Evolutionary conservation across 2,329 filamentous ascomycete species (phyloP), one percentile per base, ranked within the genome.

Genomic region (Pseudopithomyces maydicus): DNA sequence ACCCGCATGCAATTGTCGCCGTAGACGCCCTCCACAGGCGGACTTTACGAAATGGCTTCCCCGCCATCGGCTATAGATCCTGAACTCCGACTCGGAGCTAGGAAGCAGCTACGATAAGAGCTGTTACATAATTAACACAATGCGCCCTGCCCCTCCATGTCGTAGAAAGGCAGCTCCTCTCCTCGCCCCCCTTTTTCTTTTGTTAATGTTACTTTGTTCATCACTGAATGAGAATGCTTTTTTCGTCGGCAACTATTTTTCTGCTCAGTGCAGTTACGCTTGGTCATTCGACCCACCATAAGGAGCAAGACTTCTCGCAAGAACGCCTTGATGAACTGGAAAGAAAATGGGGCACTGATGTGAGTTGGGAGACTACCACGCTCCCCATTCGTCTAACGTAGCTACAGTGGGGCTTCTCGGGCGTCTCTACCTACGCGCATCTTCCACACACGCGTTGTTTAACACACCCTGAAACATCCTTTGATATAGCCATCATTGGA

Each of bases 391-490:
- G 19, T 54, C 42, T 66, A 49, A 66, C 56, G 44, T 45, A 53
- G 54, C 38, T n/a, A 74, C 69, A 85, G 82, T 85, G 85, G 85
- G 82, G 81, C 1, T 95, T 91, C 73, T 83, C 84, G 26, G 91
- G 91, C 57, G 90, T 95, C 61, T 87, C 87, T 12, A 77, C 75
- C 14, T 78, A 76, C 58, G 80, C 80, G 23, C 80, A 82, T 66
- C 70, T 83, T 7, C 78, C 78, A 14, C 79, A 82, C 63, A 74
- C 72, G 3, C 73, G 77, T 23, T 83, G 81, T 67, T 72, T 83
- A 46, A 81, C 78, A n/a, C 67, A 79, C 49, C 80, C 80, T 20
- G 66, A 75, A 32, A 71, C 65, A 11, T 59, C 65, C 17, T 82
- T 76, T 58, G 81, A 83, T 55, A 81, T 82, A 53, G 80, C 74